A percentile compares a stretch with the other conserved stretches of the same genome.
phyloP scores from a whole-genome alignment of 192 early-diverging fungal genomes.

The Coemansia sp. region DNA sequence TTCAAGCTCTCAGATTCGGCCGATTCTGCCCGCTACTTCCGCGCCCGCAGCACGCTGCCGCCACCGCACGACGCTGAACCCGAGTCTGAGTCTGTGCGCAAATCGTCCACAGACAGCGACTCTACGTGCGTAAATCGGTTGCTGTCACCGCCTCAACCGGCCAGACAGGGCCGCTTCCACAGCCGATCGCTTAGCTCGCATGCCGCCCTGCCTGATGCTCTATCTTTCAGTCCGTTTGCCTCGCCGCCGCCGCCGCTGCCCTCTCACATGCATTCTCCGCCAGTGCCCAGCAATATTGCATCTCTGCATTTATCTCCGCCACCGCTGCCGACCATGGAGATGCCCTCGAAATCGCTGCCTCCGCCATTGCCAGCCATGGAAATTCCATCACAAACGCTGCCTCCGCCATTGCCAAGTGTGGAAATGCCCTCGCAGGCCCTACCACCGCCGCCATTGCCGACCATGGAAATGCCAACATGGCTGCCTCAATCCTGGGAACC shows the following conservation, averaged over 20 bases:
- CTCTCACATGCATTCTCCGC: too few species aligned
- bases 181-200: constrained; percentile 23
- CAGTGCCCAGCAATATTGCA: constrained; percentile 9
- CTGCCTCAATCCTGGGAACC: constrained; percentile 1
- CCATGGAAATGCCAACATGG: constrained; percentile 2
- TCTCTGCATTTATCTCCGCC: constrained; percentile 11
- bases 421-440: constrained; percentile 31
- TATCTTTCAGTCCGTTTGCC: background rate
- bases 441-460: constrained; percentile 1
- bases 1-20: constrained; percentile 42
- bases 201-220: background rate
- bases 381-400: background rate
- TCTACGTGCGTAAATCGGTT: constrained; percentile 29
- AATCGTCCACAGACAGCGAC: constrained; percentile 44
- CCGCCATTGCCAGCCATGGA: background rate
- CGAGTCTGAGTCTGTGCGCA: constrained; percentile 21
- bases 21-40: constrained; percentile 28
- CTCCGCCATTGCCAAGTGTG: constrained; percentile 33
- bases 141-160: constrained; percentile 6
- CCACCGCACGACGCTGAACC: background rate
- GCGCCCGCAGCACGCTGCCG: background rate
- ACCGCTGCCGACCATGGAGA: constrained; percentile 29
- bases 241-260: constrained; percentile 22
- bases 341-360: constrained; percentile 28
- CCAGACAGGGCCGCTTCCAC: constrained; percentile 3